Evolutionary conservation across 2,329 filamentous ascomycete species (phyloP).

Genomic region (Parastagonospora avenae): DNA sequence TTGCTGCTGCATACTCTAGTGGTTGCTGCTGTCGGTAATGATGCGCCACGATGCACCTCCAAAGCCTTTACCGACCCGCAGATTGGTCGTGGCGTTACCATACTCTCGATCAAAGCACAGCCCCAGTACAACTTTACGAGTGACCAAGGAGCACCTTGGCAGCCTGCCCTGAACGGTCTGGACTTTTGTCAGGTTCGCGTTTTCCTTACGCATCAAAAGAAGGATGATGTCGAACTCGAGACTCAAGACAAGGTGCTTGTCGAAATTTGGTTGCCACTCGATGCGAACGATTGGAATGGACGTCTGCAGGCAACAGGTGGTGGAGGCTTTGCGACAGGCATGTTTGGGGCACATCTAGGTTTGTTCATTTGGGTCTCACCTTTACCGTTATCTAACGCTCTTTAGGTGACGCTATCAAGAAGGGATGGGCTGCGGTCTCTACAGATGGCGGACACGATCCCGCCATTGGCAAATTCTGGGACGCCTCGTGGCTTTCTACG

Average conservation of each 20-base stretch:
- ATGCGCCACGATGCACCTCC: constrained; percentile 6
- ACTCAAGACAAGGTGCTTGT: constrained; percentile 27
- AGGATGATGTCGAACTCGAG: background rate
- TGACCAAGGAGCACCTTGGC: constrained; percentile 5
- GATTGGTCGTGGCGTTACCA: constrained; percentile 10
- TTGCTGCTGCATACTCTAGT: background rate
- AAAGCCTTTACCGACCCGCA: constrained; percentile 9
- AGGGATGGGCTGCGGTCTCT: constrained; percentile 40
- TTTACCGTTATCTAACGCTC: too few relatives aligned
- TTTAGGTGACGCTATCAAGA: constrained; percentile 24
- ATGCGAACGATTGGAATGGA: constrained; percentile 35
- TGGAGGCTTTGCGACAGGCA: constrained; percentile 33
- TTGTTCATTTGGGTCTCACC: too few relatives aligned
- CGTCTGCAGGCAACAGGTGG: constrained; percentile 42
- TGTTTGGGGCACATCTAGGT: constrained; percentile 26
- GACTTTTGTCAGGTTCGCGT: constrained; percentile 32
- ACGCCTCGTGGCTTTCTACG: constrained; percentile 27
- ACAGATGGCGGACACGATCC: constrained; percentile 40
- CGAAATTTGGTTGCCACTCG: constrained; percentile 38
- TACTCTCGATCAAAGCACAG: constrained; percentile 19
- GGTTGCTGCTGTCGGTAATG: background rate
- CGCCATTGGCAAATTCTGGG: constrained; percentile 1
- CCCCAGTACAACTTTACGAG: constrained; percentile 18
- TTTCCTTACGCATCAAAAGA: constrained; percentile 18
- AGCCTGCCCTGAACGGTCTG: constrained; percentile 15